Base-by-base conservation (phyloP, 1,284 basidiomycete species). In the Takashimella tepidaria region DNA sequence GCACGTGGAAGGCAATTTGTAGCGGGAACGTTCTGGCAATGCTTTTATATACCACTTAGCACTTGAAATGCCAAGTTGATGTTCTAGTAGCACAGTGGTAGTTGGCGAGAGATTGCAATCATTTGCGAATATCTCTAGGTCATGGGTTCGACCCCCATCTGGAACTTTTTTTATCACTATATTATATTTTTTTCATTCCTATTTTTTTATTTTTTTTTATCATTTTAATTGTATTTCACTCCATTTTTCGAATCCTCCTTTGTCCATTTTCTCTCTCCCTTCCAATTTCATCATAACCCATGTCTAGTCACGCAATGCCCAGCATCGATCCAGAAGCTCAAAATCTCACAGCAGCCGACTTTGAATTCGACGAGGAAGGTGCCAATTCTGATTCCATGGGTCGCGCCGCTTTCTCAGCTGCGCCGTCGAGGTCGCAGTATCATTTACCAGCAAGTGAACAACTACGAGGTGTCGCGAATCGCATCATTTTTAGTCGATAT, bases 391-490 rank as follows among this genome's bases (percentile, higher is more conserved):
- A 46, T 3, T 23, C 37, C 40, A 37, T 19, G 41, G 45, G 23
- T 10, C 27, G 20, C 21, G 25, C 44, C 20, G 25, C 54, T 20
- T 45, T 54, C 47, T 48, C 48, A 41, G 57, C 31, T 13, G 19
- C 45, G 12, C 56, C 67, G 0, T 61, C 61, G 12, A 53, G 67
- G 25, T 75, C 76, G 1, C 69, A 62, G 1, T 77, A 77, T 50
- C 67, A 65, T 8, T 58, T 77, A 2, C 64, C 70, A 0, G 57
- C 68, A 0, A 62, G 66, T 0, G 76, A 77, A 52, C 68, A 73
- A 50, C 61, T 76, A 3, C 59, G 68, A 41, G 76, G 76, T 1
- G 67, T 76, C 4, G 76, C 76, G 16, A 77, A 76, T 53, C 62
- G 70, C 44, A 76, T 76, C 52, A 65, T 73, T 47, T 73, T 73